Evolutionary conservation across 768 basidiomycete species (phyloP), one percentile per base, ranked within the genome.

Genomic region (Leccinum incarnatum): DNA sequence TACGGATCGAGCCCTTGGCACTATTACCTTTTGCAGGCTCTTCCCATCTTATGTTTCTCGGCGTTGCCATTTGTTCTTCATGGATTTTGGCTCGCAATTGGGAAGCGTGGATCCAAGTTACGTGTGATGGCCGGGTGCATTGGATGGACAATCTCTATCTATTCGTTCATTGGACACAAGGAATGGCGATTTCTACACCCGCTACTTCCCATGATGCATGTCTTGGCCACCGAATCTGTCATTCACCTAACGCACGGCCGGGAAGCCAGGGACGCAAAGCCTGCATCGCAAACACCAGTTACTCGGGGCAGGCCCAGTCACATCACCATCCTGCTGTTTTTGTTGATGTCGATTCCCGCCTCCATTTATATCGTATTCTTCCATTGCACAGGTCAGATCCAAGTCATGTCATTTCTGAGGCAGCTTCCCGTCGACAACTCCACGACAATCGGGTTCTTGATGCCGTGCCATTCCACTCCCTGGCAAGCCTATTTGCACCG

Each of bases 131-230:
- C 85, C 0, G 75, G 73, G 79, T 25, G 73, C 53, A 63, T 88
- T 2, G 61, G 75, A 19, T 93, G 90, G 88, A 85, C 88, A 0
- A 70, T 87, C 30, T 66, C 68, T 2, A 69, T 89, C 6, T 94
- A 92, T 70, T 98, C 96, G 8, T 60, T 89, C 3, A 80, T 90
- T 2, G 88, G 89, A 1, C 97, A 99, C 77, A 98, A 98, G 67
- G 97, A 99, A 78, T 98, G 95, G 94, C 82, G 97, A 8, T 98
- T 99, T 76, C 76, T 98, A 7, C 95, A 98, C 63, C 95, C 96
- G 0, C 71, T 98, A 19, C 78, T 98, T 4, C 95, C 97, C 1
- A 73, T 93, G 30, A 75, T 96, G 42, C 88, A 97, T 64, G 63
- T 95, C 21, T 80, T 97, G 59, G 89, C 90, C 11, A 79, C 93